Base-by-base conservation (phyloP, 1,284 basidiomycete species). In the Sanghuangporus baumii region DNA sequence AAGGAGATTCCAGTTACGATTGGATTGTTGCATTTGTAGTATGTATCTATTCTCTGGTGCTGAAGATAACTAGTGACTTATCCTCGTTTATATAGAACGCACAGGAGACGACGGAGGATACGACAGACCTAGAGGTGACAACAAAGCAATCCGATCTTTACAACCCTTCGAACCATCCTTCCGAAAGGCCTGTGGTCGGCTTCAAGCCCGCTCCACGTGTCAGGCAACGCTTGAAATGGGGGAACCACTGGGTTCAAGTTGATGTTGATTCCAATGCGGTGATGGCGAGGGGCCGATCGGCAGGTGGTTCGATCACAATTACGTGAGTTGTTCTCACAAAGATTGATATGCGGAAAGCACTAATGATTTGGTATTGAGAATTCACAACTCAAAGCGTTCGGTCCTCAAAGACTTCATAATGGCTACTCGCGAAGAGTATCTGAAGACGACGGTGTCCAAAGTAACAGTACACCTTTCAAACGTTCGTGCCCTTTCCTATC, bases 21-120 rank as follows among this genome's bases (percentile, higher is more conserved):
- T 64, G 62, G 62, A 64, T 64, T 43, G 6, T n/a, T 50, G 57
- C 58, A 20, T 64, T 64, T 31, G 37, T 64, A n/a, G 62, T 64
- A 54, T 18, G 58, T 43, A 14, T 23, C 9, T 48, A 16, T 16
- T 51, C 43, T 18, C 37, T 2, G 26, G 26, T 23, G 8, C n/a
- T 40, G 43, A 3, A 20, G 18, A 48, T 16, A 23, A n/a, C 0
- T 41, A 48, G 3, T 31, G 18, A 43, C 8, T 41, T 9, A 16
- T 18, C 23, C n/a, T 12, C 51, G 26, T 6, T 47, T 37, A 8
- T n/a, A 23, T 40, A 64, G 62, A 38, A 58, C 37, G 34, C 43
- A 7, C 50, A 48, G 36, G 34, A 48, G 5, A 51, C 14, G 14
- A 56, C 20, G 52, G 46, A 60, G 20, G 40, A 55, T 2, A 55